Conservation (phyloP, 2,329 filamentous ascomycete species). For the Periconia sp. region DNA sequence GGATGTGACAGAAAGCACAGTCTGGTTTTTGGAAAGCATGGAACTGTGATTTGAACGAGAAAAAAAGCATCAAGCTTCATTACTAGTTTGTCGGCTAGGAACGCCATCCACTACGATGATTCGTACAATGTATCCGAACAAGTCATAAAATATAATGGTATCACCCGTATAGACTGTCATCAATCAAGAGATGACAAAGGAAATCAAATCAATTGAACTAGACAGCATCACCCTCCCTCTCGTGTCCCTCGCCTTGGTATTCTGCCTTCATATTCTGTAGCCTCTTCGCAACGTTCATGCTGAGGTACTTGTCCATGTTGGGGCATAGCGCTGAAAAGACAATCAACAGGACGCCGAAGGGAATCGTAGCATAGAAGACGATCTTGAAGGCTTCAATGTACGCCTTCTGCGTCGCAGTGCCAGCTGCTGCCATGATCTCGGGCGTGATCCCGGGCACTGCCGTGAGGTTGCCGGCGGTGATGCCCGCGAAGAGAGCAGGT, state of each 20-base stretch:
- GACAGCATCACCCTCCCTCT: conserved; percentile 24
- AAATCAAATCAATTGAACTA: conserved; percentile 11
- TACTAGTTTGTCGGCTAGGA: no score
- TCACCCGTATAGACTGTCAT: no score
- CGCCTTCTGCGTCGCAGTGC: conserved; percentile 45
- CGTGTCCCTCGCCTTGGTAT: conserved; percentile 20
- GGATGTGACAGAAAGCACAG: no score
- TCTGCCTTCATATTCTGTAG: conserved; percentile 22
- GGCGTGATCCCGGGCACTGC: conserved; percentile 33
- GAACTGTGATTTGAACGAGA: no score
- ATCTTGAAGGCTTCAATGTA: conserved; percentile 37
- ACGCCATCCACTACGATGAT: no score
- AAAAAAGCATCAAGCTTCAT: no score
- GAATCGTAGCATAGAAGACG: conserved; percentile 35
- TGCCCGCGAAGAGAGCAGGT: conserved; percentile 26
- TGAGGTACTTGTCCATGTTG: conserved; percentile 31
- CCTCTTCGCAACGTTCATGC: conserved; percentile 31
- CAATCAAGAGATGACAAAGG: no score
- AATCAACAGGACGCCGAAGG: conserved; percentile 29
- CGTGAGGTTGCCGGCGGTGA: conserved; percentile 29
- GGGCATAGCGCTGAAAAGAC: conserved; percentile 23
- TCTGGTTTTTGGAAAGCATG: no score
- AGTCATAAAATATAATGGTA: no score
- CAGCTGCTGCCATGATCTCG: conserved; percentile 37
- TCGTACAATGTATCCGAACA: no score